Evolutionary conservation across 2,329 filamentous ascomycete genomes (phyloP).

Genomic region (Colletotrichum tamarilloi): DNA sequence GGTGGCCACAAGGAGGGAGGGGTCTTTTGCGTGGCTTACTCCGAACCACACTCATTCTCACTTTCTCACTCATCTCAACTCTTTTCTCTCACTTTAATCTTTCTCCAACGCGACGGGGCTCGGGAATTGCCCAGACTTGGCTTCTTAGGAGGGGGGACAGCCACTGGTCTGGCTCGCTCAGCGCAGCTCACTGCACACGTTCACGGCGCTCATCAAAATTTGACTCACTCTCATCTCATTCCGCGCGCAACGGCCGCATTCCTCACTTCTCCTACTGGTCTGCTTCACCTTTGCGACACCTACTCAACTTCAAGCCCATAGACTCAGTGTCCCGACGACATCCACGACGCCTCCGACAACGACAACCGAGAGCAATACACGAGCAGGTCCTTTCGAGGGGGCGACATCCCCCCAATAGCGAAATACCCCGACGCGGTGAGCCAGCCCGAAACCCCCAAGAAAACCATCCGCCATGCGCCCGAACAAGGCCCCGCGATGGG

Average conservation of each 20-base stretch:
- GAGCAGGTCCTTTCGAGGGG: not conserved
- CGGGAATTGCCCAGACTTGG: constrained; percentile 17
- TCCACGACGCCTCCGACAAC: not conserved
- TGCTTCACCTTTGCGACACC: not conserved
- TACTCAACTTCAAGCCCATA: not conserved
- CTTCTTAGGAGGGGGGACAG: constrained; percentile 21
- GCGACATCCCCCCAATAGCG: constrained; percentile 13
- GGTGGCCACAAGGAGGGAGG: not conserved
- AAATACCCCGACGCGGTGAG: constrained; percentile 30
- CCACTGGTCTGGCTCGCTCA: not conserved
- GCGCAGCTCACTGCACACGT: not conserved
- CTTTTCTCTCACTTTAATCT: not conserved
- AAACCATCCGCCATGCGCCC: constrained; percentile 32
- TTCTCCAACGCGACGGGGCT: not conserved
- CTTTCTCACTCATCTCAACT: not conserved
- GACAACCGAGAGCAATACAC: not conserved
- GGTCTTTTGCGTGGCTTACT: constrained; percentile 1
- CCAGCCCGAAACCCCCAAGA: constrained; percentile 17
- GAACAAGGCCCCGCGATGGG: constrained; percentile 31
- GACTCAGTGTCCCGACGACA: not conserved
- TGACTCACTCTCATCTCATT: constrained; percentile 30
- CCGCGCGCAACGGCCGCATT: not conserved
- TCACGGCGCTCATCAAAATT: constrained; percentile 19
- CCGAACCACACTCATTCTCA: not conserved
- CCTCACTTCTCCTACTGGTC: not conserved